These are phyloP conservation scores for Musa schizocarpa DNA, from an alignment of 176 grass and related monocot species.

Conservation along the genomic window DNA sequence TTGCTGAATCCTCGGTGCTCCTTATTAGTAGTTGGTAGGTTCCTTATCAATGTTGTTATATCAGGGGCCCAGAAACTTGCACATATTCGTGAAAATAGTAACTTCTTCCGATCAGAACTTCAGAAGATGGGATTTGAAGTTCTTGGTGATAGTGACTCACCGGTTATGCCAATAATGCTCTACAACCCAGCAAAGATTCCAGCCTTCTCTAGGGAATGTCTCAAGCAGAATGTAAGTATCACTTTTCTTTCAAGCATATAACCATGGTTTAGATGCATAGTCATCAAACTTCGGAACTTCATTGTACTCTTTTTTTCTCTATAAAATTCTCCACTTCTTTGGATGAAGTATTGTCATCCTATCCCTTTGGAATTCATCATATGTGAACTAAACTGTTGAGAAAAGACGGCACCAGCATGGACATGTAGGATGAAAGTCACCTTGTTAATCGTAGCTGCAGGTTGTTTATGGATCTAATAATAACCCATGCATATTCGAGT, in stretches of 20 bases:
- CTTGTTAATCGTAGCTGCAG: too few relatives aligned
- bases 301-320: neutral
- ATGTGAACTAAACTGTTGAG: neutral
- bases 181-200: conserved; percentile 90
- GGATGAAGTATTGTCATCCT: neutral
- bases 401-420: neutral
- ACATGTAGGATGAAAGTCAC: too few relatives aligned
- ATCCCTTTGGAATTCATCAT: neutral
- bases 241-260: neutral
- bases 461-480: neutral
- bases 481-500: neutral
- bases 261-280: neutral
- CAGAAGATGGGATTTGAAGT: conserved; percentile 92
- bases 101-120: conserved; percentile 87
- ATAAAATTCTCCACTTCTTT: neutral
- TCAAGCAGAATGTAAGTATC: conserved; percentile 56
- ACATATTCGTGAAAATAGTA: conserved; percentile 76
- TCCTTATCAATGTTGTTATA: neutral
- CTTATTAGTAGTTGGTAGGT: neutral
- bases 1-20: neutral
- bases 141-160: conserved; percentile 78
- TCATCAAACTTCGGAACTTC: neutral
- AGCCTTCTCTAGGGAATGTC: conserved; percentile 72
- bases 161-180: conserved; percentile 84
- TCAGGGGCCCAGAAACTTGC: conserved; percentile 76